phyloP scores from a whole-genome alignment of 192 early-diverging fungal species.

The Coemansia sp. region DNA sequence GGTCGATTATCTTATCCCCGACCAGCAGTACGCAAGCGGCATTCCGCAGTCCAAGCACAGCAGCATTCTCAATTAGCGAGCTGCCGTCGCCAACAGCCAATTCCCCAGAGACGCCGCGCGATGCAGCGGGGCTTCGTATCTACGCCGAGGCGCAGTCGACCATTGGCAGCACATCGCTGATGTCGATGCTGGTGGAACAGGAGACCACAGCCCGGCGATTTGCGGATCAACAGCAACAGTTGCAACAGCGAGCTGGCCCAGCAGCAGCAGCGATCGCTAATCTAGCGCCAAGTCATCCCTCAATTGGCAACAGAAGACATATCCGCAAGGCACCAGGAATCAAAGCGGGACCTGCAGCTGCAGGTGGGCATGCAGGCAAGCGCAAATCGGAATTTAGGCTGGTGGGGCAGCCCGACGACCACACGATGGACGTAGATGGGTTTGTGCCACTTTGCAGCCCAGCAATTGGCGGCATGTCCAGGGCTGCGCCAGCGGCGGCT shows the following conservation, averaged over 20 bases:
- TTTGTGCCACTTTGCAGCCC: conserved; percentile 28
- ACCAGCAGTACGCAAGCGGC: conserved; percentile 7
- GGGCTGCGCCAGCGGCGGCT: background rate
- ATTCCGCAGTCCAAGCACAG: conserved; percentile 6
- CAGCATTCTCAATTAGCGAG: conserved; percentile 17
- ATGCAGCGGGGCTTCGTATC: conserved; percentile 14
- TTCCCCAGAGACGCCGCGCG: background rate
- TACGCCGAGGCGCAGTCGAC: conserved; percentile 21
- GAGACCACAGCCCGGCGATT: background rate
- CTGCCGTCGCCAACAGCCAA: conserved; percentile 11
- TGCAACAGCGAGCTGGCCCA: background rate
- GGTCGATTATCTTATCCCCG: conserved; percentile 21
- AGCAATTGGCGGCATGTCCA: background rate
- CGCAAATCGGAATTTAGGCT: conserved; percentile 12
- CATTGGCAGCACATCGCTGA: conserved; percentile 24
- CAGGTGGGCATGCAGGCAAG: conserved; percentile 5
- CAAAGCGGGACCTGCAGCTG: background rate
- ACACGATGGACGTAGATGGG: conserved; percentile 4
- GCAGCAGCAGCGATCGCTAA: background rate
- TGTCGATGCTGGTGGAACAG: conserved; percentile 24
- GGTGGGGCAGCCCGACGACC: background rate
- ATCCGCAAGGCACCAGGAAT: conserved; percentile 21
- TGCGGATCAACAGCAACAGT: conserved; percentile 9
- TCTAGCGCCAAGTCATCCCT: background rate
- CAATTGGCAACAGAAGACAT: conserved; percentile 8